Conservation (phyloP, 495 filamentous ascomycete species). For the Letharia columbiana region DNA sequence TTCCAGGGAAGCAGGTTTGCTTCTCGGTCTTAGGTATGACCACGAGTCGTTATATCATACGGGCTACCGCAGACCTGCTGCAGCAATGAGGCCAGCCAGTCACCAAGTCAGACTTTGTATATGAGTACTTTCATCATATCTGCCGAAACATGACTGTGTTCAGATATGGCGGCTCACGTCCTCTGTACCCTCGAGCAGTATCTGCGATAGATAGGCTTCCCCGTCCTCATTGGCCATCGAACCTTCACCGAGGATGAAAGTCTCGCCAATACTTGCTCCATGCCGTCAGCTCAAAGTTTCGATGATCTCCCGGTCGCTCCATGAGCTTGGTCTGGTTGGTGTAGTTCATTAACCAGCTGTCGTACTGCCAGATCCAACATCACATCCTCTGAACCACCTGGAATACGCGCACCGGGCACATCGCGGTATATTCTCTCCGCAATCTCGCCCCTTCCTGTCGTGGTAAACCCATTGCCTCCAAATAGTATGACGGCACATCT, state of each 20-base stretch:
- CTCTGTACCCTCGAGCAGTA: no score
- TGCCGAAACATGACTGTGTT: no score
- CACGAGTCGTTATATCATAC: no score
- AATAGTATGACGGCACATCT: conserved; percentile 59
- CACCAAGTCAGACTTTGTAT: no score
- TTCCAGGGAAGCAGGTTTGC: no score
- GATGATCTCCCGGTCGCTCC: conserved; percentile 35
- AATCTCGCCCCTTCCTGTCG: conserved; percentile 58
- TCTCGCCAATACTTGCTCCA: background rate
- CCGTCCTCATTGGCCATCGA: background rate
- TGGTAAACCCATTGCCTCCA: conserved; percentile 64
- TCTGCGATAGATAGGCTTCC: background rate
- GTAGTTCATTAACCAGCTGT: conserved; percentile 66
- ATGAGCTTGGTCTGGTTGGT: conserved; percentile 53
- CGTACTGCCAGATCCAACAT: conserved; percentile 61
- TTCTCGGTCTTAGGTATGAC: no score
- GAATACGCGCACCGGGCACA: conserved; percentile 53
- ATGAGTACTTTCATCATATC: no score
- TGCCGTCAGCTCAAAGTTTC: conserved; percentile 15
- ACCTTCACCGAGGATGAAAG: background rate
- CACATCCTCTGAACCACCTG: conserved; percentile 69
- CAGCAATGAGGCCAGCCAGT: no score
- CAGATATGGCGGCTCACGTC: no score
- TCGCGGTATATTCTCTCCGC: conserved; percentile 60
- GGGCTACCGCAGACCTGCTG: no score